Conservation (phyloP, 75 land plant genomes). For the Sequoia sempervirens region DNA sequence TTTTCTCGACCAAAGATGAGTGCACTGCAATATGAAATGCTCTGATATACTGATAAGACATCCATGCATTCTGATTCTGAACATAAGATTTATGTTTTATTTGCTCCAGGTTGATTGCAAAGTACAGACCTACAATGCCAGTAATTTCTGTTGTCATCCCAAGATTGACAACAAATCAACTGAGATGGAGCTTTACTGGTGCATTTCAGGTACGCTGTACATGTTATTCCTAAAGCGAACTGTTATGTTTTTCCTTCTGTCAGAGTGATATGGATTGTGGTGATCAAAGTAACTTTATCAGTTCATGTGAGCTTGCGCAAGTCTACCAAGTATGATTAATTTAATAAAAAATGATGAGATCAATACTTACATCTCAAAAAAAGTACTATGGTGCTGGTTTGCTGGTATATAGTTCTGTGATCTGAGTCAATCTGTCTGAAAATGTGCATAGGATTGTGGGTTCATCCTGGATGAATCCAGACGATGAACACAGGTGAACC, state of each 20-base stretch:
- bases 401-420: no score
- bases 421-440: no score
- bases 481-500: no score
- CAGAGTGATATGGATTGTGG: neutral
- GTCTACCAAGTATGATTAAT: no score
- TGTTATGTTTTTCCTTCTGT: neutral
- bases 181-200: slow-evolving; percentile 40
- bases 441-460: no score
- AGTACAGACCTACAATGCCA: slow-evolving; percentile 40
- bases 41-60: neutral
- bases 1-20: neutral
- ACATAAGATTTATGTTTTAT: neutral
- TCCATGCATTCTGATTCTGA: neutral
- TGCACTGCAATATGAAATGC: neutral
- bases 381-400: no score
- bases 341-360: no score
- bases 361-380: no score
- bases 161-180: slow-evolving; percentile 19
- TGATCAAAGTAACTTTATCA: neutral
- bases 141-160: slow-evolving; percentile 35
- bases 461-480: no score
- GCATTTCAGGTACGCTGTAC: slow-evolving; percentile 19
- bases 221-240: neutral
- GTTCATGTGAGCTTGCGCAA: no score
- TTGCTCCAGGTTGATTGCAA: slow-evolving; percentile 31